Evolutionary conservation across 768 basidiomycete genomes (phyloP), one percentile per base, ranked within the genome.

Genomic region (Strobilomyces dryophilus): DNA sequence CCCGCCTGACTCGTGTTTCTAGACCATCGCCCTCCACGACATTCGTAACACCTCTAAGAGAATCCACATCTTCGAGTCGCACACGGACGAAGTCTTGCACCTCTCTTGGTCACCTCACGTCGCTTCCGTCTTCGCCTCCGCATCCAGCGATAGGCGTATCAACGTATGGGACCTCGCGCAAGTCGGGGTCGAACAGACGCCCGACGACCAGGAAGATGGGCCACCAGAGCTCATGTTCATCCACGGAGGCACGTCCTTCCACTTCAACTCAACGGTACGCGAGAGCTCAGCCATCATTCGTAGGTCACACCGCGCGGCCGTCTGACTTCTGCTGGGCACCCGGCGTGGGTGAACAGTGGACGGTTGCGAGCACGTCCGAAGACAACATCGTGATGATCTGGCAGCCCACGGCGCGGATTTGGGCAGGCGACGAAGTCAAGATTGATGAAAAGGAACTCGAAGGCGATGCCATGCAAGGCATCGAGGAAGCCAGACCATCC

Each of bases 251-350:
- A 75, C 55, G 82, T 59, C 66, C 61, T 34, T 8, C 8, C 24
- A 40, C 21, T 17, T 39, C 18, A 4, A 44, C 44, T 27, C 4
- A 17, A 32, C 18, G 10, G 8, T 12, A 40, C 1, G 15, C 36
- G n/a, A 51, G 48, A 48, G 54, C 31, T 49, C 53, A 37, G 48
- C 37, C 41, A 20, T 45, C 11, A 21, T 41, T 27, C 43, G 31
- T 43, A 91, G 89, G 91, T 20, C 91, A 93, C 62, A 93, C 91
- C 4, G 81, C 92, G 27, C 83, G 91, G 32, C 93, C 93, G 2
- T 89, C 91, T 1, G 97, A 99, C 71, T 86, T 98, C 68, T 89
- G 87, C 64, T 98, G 97, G 97, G 92, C 89, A n/a, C 89, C 91
- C 4, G 86, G 83, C 14, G 75, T 79, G 59, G 75, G 74, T 18